phyloP scores from a whole-genome alignment of 306 rosid species.

The Sesbania bispinosa region DNA sequence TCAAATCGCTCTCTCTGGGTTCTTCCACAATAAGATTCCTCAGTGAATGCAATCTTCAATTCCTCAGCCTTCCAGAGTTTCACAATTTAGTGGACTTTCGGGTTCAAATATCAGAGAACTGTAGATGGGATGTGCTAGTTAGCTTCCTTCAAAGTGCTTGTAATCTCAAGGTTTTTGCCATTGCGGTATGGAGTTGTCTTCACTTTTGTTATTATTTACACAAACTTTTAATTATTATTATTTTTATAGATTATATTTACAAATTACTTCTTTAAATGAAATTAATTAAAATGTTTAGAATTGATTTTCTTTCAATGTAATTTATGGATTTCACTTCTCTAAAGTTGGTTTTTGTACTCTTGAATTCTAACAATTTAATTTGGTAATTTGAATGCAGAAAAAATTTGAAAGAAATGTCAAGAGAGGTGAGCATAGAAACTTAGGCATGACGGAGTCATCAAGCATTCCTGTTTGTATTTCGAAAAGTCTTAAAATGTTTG shows the following conservation, averaged over 20 bases:
- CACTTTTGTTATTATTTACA: no score
- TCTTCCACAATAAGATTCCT: not conserved
- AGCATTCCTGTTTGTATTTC: not conserved
- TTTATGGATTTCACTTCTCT: no score
- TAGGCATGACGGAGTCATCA: not conserved
- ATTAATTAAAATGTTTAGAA: no score
- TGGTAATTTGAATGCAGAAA: not conserved
- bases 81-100: not conserved
- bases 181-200: not conserved
- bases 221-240: no score
- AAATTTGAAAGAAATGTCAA: not conserved
- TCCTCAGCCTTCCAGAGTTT: not conserved
- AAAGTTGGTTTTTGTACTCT: no score
- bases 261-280: no score
- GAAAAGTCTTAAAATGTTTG: not conserved
- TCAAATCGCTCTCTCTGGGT: not conserved
- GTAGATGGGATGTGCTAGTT: not conserved
- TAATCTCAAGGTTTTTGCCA: not conserved
- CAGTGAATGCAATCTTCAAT: not conserved
- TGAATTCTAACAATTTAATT: not conserved
- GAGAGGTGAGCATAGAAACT: not conserved
- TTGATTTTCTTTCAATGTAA: no score
- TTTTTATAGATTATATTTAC: no score
- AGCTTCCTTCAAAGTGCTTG: not conserved
- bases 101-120: not conserved